Base-by-base conservation (phyloP, 164 flowering plant species). In the Chloranthus sessilifolius region DNA sequence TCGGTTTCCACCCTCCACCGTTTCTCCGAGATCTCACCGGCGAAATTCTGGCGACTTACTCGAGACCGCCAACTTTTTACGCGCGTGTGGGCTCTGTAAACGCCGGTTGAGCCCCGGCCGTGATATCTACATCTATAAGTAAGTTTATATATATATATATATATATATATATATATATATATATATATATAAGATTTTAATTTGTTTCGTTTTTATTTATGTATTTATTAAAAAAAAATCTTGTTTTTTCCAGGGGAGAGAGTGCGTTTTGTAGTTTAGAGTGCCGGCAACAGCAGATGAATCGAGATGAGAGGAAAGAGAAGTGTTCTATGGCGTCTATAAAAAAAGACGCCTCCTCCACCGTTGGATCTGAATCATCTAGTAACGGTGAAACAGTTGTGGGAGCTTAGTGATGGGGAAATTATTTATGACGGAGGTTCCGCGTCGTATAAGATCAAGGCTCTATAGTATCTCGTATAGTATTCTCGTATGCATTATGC, bases 111-210 rank as follows among this genome's bases (percentile, higher is more conserved):
- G 63, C 0, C 75, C 85, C 28, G 74, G 82, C 42, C 80, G 78
- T 1, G 94, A 84, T 50, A 81, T 84, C 36, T 84, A 72, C 62
- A 84, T 84, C 88, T 84, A 84, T 40, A 79, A 75, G 88, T 81
- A 61, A n/a, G 10, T 23, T 7, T n/a, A n/a, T n/a, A n/a, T n/a
- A n/a, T n/a, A n/a, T n/a, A n/a, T n/a, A n/a, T n/a, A n/a, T n/a
- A n/a, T n/a, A n/a, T n/a, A n/a, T n/a, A n/a, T n/a, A n/a, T n/a
- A n/a, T n/a, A n/a, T n/a, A n/a, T n/a, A n/a, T n/a, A n/a, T n/a
- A n/a, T n/a, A n/a, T n/a, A n/a, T n/a, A n/a, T n/a, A n/a, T n/a
- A n/a, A n/a, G n/a, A n/a, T n/a, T n/a, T n/a, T n/a, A n/a, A n/a
- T n/a, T n/a, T n/a, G n/a, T n/a, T n/a, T n/a, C n/a, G n/a, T n/a